Evolutionary conservation across 2,329 filamentous ascomycete genomes (phyloP).

Genomic region (Cladosporium sp.): DNA sequence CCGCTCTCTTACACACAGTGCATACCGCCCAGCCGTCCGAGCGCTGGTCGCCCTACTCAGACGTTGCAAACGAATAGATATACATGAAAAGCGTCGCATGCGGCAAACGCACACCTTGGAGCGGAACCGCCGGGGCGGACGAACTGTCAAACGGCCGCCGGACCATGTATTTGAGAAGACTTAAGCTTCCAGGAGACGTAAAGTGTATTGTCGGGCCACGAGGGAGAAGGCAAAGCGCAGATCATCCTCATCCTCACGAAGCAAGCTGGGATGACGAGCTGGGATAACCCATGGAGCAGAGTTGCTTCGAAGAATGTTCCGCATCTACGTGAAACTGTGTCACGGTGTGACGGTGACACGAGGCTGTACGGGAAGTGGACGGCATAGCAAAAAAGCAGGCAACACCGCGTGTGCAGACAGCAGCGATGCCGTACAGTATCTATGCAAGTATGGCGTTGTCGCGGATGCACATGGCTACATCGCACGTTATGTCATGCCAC

Average conservation of each 20-base stretch:
- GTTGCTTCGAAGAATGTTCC: constrained; percentile 14
- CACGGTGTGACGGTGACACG: constrained; percentile 13
- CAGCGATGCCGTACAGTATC: background rate
- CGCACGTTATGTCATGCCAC: constrained; percentile 9
- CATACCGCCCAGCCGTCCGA: background rate
- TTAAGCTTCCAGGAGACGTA: constrained; percentile 2
- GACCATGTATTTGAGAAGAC: background rate
- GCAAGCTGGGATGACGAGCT: background rate
- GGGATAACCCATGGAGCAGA: constrained; percentile 11
- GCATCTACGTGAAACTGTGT: constrained; percentile 17
- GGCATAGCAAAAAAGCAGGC: background rate
- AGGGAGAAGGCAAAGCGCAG: background rate
- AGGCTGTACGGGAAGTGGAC: background rate
- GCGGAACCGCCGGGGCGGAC: constrained; percentile 7
- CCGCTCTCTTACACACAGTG: background rate
- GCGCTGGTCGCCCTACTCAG: background rate
- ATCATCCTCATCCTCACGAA: constrained; percentile 11
- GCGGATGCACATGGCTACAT: constrained; percentile 4
- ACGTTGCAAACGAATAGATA: background rate
- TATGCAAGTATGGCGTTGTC: constrained; percentile 18
- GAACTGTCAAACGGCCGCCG: background rate
- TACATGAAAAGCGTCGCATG: background rate
- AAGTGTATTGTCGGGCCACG: background rate
- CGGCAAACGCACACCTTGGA: background rate
- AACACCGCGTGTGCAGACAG: background rate